These are phyloP conservation scores for Raphidocelis subcapitata DNA, from an alignment of 139 green algal genomes.

Conservation along the genomic window DNA sequence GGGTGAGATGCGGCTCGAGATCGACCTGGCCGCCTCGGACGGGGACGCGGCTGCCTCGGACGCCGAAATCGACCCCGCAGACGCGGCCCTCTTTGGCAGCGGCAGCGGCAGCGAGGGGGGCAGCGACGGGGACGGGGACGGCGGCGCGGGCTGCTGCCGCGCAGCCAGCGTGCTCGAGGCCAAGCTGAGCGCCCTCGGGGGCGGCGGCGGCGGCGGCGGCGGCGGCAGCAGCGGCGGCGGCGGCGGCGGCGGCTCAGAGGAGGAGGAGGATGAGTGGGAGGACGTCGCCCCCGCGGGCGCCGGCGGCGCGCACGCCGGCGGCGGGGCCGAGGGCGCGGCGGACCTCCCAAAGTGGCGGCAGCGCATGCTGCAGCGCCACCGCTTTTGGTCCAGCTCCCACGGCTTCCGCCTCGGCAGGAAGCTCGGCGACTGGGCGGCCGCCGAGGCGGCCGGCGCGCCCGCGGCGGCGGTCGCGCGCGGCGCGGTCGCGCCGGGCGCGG, in stretches of 20 bases:
- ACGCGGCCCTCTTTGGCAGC: not conserved
- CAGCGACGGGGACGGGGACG: slow-evolving; percentile 10
- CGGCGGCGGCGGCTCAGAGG: not conserved
- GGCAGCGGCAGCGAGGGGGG: not conserved
- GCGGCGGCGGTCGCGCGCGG: slow-evolving; percentile 5
- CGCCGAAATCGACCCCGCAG: not conserved
- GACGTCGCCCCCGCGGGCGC: slow-evolving; percentile 4
- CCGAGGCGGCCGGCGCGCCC: slow-evolving; percentile 17
- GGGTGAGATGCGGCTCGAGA: too few species aligned
- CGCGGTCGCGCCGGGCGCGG: not conserved
- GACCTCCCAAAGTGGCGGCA: slow-evolving; percentile 60
- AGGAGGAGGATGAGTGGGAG: slow-evolving; percentile 21
- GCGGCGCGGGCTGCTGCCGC: not conserved
- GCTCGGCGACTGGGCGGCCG: slow-evolving; percentile 75
- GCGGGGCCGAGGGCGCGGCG: not conserved
- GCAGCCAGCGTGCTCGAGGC: not conserved
- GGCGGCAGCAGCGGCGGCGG: not conserved
- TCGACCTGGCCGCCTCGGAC: too few species aligned
- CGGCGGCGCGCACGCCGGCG: not conserved
- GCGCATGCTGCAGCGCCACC: slow-evolving; percentile 63
- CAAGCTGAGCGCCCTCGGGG: not conserved
- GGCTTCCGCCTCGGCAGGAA: slow-evolving; percentile 88
- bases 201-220: not conserved
- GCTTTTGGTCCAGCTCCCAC: slow-evolving; percentile 79
- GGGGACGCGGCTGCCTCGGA: not conserved